These are phyloP conservation scores for Candida pseudoglaebosa DNA, from an alignment of 805 yeast species.

Conservation along the genomic window DNA sequence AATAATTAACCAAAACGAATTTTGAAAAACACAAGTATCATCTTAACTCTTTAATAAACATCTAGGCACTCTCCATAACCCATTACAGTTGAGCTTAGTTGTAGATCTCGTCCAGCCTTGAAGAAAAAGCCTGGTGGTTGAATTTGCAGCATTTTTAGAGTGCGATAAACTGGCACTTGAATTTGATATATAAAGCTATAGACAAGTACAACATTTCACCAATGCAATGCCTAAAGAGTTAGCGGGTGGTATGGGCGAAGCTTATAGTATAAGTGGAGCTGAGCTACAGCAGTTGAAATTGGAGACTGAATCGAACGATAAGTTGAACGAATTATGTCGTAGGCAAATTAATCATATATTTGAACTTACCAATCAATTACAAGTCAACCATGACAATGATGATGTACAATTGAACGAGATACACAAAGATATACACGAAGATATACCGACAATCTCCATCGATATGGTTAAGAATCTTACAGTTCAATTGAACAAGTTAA, in stretches of 20 bases:
- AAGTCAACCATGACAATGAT: constrained; percentile 5
- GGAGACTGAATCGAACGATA: constrained; percentile 17
- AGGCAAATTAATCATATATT: constrained; percentile 26
- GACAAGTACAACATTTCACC: neutral
- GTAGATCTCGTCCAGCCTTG: no score
- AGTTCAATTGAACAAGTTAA: constrained; percentile 28
- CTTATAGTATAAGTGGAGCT: neutral
- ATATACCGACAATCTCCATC: constrained; percentile 13
- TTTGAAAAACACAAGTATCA: no score
- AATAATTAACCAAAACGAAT: no score
- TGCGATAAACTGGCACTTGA: neutral
- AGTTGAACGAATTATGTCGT: constrained; percentile 16
- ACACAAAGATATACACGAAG: constrained; percentile 5
- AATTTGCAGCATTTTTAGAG: no score
- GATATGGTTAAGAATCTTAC: constrained; percentile 22
- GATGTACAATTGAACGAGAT: neutral
- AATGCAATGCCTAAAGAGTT: neutral
- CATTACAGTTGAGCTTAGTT: no score
- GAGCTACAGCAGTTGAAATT: constrained; percentile 5
- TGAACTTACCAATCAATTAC: constrained; percentile 12
- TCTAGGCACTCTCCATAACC: no score
- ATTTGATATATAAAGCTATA: neutral
- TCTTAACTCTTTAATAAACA: no score
- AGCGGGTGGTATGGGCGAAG: neutral
- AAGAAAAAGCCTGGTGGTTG: no score